These are phyloP conservation scores for Mucor plumbeus DNA, from an alignment of 371 early-diverging fungal species.

Conservation along the genomic window DNA sequence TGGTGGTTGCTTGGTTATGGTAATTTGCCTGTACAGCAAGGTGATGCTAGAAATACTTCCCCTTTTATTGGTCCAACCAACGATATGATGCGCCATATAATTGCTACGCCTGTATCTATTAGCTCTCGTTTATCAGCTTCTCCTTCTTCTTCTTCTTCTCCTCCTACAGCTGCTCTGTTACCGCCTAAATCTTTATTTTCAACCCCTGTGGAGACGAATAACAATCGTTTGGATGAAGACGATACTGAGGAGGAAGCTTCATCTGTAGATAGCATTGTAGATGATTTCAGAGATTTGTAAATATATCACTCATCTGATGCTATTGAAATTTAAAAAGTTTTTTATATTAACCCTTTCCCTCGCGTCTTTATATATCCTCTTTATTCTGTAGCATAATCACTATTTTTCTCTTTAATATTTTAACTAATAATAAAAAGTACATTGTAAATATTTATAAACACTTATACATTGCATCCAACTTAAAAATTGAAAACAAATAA, in stretches of 20 bases:
- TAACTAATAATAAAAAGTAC: too few species aligned
- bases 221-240: too few species aligned
- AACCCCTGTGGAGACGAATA: neutral
- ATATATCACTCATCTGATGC: neutral
- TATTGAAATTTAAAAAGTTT: too few species aligned
- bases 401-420: too few species aligned
- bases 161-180: neutral
- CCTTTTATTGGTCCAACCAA: neutral
- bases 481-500: too few species aligned
- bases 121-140: neutral
- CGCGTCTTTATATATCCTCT: too few species aligned
- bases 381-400: too few species aligned
- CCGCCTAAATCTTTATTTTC: neutral
- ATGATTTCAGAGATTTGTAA: conserved; percentile 21
- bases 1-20: conserved; percentile 49
- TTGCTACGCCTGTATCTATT: conserved; percentile 5
- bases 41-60: neutral
- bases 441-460: too few species aligned
- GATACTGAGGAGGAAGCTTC: neutral
- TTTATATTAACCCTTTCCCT: too few species aligned
- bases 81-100: neutral
- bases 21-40: conserved; percentile 12
- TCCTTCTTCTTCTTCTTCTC: neutral
- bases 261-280: conserved; percentile 20
- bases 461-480: too few species aligned